phyloP scores from a whole-genome alignment of 2,329 filamentous ascomycete genomes.

The Colletotrichum euphorbiae region DNA sequence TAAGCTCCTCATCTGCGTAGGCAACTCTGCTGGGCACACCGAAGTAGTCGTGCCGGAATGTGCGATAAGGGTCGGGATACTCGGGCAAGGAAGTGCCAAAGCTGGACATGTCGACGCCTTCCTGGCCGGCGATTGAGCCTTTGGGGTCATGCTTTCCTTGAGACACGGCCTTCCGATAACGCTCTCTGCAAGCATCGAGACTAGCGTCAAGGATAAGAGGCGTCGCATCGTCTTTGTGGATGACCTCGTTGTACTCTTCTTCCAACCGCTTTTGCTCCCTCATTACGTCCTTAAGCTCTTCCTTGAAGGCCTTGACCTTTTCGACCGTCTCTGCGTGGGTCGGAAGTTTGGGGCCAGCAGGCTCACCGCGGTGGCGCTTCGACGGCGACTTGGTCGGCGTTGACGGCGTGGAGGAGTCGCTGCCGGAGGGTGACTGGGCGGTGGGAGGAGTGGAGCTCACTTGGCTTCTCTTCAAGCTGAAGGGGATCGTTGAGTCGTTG shows the following conservation, averaged over 20 bases:
- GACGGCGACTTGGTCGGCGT: conserved; percentile 17
- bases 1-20: too few species aligned
- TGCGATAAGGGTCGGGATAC: not conserved
- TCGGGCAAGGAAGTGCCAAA: too few species aligned
- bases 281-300: not conserved
- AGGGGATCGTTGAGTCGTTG: not conserved
- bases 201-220: conserved; percentile 3
- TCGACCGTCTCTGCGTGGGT: not conserved
- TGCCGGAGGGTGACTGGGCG: not conserved
- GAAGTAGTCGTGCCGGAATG: not conserved
- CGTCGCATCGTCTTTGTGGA: conserved; percentile 4
- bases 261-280: not conserved
- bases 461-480: not conserved
- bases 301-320: not conserved
- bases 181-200: not conserved
- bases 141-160: not conserved
- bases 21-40: too few species aligned
- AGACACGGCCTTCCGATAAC: conserved; percentile 4
- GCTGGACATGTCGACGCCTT: too few species aligned
- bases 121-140: too few species aligned
- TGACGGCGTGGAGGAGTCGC: not conserved
- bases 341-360: not conserved
- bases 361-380: not conserved
- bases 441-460: not conserved
- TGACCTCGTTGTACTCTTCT: not conserved